Evolutionary conservation across 495 filamentous ascomycete genomes (phyloP).

Genomic region (Friedmanniomyces simplex): DNA sequence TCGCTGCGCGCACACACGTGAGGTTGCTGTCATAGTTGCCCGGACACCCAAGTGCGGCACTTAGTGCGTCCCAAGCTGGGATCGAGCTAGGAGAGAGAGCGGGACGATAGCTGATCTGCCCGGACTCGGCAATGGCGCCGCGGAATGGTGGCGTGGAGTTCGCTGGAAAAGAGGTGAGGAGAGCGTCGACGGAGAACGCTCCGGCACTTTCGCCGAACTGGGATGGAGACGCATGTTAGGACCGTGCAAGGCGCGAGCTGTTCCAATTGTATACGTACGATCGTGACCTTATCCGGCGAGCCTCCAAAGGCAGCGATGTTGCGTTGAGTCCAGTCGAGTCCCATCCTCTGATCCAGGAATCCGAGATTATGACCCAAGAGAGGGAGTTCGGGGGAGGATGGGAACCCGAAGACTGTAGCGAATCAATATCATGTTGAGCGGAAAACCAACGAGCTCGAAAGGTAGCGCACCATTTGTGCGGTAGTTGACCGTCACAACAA

Average conservation of each 20-base stretch:
- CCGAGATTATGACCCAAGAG: constrained; percentile 19
- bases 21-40: constrained; percentile 6
- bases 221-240: background rate
- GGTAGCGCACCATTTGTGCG: constrained; percentile 19
- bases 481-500: constrained; percentile 25
- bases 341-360: constrained; percentile 27
- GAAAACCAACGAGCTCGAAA: too few relatives aligned
- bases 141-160: constrained; percentile 21
- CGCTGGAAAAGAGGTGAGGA: constrained; percentile 18
- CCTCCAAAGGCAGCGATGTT: constrained; percentile 27
- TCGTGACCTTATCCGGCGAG: constrained; percentile 23
- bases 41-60: constrained; percentile 19
- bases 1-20: constrained; percentile 19
- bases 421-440: background rate
- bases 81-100: background rate
- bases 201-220: constrained; percentile 23
- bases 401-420: constrained; percentile 26
- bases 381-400: constrained; percentile 18
- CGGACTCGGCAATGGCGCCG: constrained; percentile 22
- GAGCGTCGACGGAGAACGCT: constrained; percentile 16
- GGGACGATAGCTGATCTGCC: constrained; percentile 14
- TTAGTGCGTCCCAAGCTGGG: constrained; percentile 12
- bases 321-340: constrained; percentile 24
- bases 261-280: background rate
- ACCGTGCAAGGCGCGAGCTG: background rate